These are phyloP conservation scores for Pistacia integerrima DNA, from an alignment of 345 rosid genomes.

Conservation along the genomic window DNA sequence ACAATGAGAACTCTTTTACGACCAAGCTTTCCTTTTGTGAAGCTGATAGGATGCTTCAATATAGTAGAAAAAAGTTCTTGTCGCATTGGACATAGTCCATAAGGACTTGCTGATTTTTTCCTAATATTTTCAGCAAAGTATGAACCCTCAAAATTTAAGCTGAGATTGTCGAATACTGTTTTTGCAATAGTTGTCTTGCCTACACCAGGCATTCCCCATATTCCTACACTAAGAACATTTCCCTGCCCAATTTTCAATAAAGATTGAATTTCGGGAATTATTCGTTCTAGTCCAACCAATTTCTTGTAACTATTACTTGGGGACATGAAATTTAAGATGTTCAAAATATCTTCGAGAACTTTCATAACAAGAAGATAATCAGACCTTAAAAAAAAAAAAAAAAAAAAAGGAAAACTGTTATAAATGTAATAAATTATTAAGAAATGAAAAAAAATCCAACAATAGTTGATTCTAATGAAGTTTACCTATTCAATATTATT, in stretches of 20 bases:
- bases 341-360: conserved; percentile 29
- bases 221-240: too few species aligned
- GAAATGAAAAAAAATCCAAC: too few species aligned
- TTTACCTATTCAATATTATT: too few species aligned
- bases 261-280: too few species aligned
- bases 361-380: conserved; percentile 33
- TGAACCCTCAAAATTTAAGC: conserved; percentile 38
- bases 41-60: background rate
- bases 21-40: background rate
- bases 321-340: conserved; percentile 22
- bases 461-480: too few species aligned
- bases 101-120: background rate
- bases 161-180: too few species aligned
- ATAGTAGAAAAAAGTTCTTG: conserved; percentile 28
- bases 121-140: conserved; percentile 44
- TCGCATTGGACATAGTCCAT: conserved; percentile 6
- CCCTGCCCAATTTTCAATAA: too few species aligned
- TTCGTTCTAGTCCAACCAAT: too few species aligned
- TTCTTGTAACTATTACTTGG: too few species aligned
- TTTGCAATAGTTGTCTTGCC: too few species aligned
- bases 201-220: too few species aligned
- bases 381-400: conserved; percentile 18
- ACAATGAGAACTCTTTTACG: conserved; percentile 15
- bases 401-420: background rate
- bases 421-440: too few species aligned